phyloP scores from a whole-genome alignment of 2,329 filamentous ascomycete species.

The Colletotrichum neosansevieriae region DNA sequence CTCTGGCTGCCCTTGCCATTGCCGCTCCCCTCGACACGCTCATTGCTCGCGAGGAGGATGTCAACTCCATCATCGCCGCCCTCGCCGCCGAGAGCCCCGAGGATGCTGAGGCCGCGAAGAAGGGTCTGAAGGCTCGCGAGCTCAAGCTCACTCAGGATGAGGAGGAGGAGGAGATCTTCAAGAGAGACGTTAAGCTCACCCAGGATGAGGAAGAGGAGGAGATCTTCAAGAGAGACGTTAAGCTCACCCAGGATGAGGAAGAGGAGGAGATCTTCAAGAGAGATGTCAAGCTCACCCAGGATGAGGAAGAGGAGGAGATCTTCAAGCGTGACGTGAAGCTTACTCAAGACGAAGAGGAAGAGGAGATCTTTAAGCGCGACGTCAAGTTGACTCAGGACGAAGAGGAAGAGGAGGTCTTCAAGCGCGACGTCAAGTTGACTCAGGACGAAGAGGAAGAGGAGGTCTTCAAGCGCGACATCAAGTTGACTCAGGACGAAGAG shows the following conservation, averaged over 20 bases:
- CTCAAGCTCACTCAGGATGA: background rate
- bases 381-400: background rate
- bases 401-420: conserved; percentile 15
- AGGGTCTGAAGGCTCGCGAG: conserved; percentile 12
- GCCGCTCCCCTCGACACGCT: conserved; percentile 25
- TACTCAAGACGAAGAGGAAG: conserved; percentile 4
- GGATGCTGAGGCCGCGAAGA: conserved; percentile 19
- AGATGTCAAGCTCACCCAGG: background rate
- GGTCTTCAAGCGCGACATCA: conserved; percentile 1
- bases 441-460: conserved; percentile 25
- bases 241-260: conserved; percentile 4
- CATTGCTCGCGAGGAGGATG: conserved; percentile 20
- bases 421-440: too few relatives aligned
- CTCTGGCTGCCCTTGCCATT: conserved; percentile 31
- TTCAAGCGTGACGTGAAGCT: conserved; percentile 14
- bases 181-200: background rate
- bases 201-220: conserved; percentile 10
- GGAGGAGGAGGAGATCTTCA: background rate
- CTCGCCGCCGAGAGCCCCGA: conserved; percentile 26
- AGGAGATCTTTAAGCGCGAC: conserved; percentile 13
- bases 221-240: background rate
- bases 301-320: conserved; percentile 5
- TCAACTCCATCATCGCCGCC: conserved; percentile 12
- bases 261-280: conserved; percentile 21
- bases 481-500: background rate